phyloP scores from a whole-genome alignment of 2,329 filamentous ascomycete species.

The Talaromyces pinophilus region DNA sequence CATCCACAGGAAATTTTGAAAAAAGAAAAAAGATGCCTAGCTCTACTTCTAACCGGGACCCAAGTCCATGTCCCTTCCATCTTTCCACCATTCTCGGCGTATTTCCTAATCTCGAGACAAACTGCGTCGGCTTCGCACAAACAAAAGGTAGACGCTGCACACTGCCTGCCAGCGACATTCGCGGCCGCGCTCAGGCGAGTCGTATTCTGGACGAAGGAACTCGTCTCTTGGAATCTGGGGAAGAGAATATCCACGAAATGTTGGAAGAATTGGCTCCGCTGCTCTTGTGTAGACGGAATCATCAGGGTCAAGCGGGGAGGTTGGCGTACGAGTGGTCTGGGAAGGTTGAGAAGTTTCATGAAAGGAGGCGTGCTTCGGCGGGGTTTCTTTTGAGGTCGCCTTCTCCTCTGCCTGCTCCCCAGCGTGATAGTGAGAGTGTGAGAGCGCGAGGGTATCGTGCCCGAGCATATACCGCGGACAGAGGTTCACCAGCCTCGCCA shows the following conservation, averaged over 20 bases:
- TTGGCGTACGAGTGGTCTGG: background rate
- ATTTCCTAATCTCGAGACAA: background rate
- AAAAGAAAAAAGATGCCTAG: background rate
- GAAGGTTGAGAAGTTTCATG: conserved; percentile 15
- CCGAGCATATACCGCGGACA: background rate
- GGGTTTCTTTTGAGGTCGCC: background rate
- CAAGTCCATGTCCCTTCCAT: background rate
- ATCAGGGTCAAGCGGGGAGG: conserved; percentile 28
- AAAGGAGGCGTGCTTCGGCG: background rate
- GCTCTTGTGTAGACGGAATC: conserved; percentile 28
- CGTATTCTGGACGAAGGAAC: conserved; percentile 17
- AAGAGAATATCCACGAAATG: conserved; percentile 22
- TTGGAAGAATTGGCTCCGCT: conserved; percentile 29
- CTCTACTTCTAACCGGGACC: background rate
- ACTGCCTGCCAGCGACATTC: background rate
- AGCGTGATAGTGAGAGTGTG: no score
- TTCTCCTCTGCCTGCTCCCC: background rate
- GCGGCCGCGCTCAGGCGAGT: conserved; percentile 7
- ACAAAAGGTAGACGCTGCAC: background rate
- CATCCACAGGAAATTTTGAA: background rate
- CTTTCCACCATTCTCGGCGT: conserved; percentile 17
- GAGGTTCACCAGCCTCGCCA: no score
- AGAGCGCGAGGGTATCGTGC: background rate
- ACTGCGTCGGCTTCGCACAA: conserved; percentile 14
- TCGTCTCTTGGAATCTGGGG: background rate